Conservation (phyloP, 2,329 filamentous ascomycete genomes). For the Cryphonectria radicalis region DNA sequence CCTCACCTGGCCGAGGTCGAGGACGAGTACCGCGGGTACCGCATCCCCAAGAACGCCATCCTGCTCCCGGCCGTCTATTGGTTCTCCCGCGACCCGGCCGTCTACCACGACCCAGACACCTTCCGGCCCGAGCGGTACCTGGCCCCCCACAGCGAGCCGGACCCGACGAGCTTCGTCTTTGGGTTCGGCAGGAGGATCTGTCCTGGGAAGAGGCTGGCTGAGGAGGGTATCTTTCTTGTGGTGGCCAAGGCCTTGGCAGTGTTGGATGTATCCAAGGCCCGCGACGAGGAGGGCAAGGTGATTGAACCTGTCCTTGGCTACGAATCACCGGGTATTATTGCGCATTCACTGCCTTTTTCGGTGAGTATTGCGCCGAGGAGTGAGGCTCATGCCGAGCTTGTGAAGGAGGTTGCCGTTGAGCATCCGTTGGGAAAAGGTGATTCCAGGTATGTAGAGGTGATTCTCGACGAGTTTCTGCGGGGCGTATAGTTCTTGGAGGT, state of each 20-base stretch:
- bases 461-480: not conserved
- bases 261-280: constrained; percentile 3
- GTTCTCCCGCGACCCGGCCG: constrained; percentile 16
- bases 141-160: constrained; percentile 6
- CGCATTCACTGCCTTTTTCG: not conserved
- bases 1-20: constrained; percentile 38
- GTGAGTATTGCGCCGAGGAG: not conserved
- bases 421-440: not conserved
- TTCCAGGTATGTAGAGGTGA: not conserved
- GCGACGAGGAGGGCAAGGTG: not conserved
- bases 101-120: constrained; percentile 11
- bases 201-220: constrained; percentile 16
- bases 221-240: not conserved
- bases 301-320: constrained; percentile 1
- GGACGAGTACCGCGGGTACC: constrained; percentile 13
- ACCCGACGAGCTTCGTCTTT: constrained; percentile 6
- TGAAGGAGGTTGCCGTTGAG: not conserved
- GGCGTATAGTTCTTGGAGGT: not conserved
- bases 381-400: not conserved
- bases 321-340: not conserved
- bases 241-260: not conserved
- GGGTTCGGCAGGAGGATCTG: constrained; percentile 22
- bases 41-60: constrained; percentile 16
- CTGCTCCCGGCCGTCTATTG: constrained; percentile 7
- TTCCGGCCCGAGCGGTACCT: constrained; percentile 28